Conservation (phyloP, 2,329 filamentous ascomycete genomes). For the Pseudogymnoascus sp. region DNA sequence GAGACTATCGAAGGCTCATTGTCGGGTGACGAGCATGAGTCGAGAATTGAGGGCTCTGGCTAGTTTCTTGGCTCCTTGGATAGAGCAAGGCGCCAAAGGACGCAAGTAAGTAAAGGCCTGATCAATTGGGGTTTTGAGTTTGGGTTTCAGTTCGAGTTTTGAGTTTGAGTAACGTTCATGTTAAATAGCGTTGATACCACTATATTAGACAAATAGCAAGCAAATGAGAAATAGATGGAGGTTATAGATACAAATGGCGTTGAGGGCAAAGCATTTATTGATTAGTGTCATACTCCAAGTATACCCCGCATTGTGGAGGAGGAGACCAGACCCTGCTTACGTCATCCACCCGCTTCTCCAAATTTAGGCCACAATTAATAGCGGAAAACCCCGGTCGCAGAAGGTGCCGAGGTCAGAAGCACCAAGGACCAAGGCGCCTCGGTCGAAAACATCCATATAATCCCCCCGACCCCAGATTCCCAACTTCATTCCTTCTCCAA, state of each 20-base stretch:
- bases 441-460: constrained; percentile 1
- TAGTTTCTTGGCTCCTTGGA: background rate
- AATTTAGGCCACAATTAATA: background rate
- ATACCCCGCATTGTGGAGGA: background rate
- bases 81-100: background rate
- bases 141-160: background rate
- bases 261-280: background rate
- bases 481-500: background rate
- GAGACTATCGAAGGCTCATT: constrained; percentile 49
- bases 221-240: background rate
- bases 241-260: background rate
- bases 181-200: constrained; percentile 4
- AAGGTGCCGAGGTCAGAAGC: constrained; percentile 3
- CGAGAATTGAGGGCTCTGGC: background rate
- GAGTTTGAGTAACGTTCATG: background rate
- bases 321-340: background rate
- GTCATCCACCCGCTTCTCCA: background rate
- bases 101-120: background rate
- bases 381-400: background rate
- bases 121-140: background rate
- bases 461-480: background rate
- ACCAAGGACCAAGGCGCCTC: background rate
- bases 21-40: background rate
- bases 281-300: background rate
- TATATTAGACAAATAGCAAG: background rate